Percentiles rank a stretch among this genome's conserved stretches.
Conservation (phyloP, 495 filamentous ascomycete genomes). For the Staphylotrichum longicolle region DNA sequence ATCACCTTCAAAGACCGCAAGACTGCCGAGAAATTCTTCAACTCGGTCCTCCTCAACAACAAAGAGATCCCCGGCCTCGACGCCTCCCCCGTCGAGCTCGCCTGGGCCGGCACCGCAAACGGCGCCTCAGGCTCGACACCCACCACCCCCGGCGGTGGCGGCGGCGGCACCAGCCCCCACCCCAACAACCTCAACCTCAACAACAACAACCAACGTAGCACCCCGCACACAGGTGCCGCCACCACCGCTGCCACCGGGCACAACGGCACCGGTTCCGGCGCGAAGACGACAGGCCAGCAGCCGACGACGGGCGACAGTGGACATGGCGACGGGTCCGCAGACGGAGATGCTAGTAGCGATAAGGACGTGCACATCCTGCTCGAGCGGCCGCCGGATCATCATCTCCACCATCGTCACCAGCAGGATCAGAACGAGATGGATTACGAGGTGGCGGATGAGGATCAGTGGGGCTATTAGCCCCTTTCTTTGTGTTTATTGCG, state of each 20-base stretch:
- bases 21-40: slow-evolving; percentile 83
- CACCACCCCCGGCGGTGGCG: slow-evolving; percentile 7
- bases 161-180: no score
- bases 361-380: slow-evolving; percentile 37
- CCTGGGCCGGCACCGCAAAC: slow-evolving; percentile 61
- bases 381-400: slow-evolving; percentile 21
- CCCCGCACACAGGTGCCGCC: not conserved
- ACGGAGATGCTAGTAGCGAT: slow-evolving; percentile 26
- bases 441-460: slow-evolving; percentile 47
- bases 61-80: slow-evolving; percentile 67
- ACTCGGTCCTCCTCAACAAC: slow-evolving; percentile 53
- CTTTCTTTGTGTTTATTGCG: not conserved
- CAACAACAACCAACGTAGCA: no score
- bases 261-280: not conserved
- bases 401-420: slow-evolving; percentile 15
- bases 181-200: no score
- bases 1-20: slow-evolving; percentile 87
- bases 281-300: not conserved
- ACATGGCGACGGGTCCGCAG: slow-evolving; percentile 2
- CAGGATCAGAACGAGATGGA: slow-evolving; percentile 38
- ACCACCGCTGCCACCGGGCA: not conserved
- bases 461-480: slow-evolving; percentile 37
- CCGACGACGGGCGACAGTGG: not conserved
- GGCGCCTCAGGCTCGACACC: slow-evolving; percentile 22
- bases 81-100: slow-evolving; percentile 63